phyloP scores from a whole-genome alignment of 768 basidiomycete species.

The Leccinum broughii region DNA sequence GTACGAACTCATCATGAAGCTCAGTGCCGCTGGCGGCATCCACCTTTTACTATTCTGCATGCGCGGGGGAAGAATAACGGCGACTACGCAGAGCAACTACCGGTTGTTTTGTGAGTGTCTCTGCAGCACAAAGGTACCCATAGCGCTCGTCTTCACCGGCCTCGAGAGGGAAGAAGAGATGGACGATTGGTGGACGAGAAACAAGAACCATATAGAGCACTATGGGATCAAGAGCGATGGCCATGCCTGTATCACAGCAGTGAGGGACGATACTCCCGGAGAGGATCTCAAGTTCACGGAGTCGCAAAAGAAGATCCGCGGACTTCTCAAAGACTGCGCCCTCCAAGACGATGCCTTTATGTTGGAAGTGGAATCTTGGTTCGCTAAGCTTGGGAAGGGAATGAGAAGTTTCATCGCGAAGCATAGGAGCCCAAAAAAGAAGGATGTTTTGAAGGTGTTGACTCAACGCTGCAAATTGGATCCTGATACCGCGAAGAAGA shows the following conservation, averaged over 20 bases:
- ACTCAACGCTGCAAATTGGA: constrained; percentile 14
- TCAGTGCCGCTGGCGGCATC: constrained; percentile 36
- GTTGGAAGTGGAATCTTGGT: constrained; percentile 20
- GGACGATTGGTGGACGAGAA: constrained; percentile 39
- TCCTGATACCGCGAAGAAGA: constrained; percentile 22
- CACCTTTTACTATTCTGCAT: constrained; percentile 45
- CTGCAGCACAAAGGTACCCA: constrained; percentile 39
- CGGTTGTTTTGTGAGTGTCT: constrained; percentile 41
- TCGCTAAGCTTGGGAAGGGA: constrained; percentile 12
- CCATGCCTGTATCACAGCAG: constrained; percentile 34
- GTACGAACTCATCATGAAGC: constrained; percentile 33
- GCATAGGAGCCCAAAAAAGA: constrained; percentile 16
- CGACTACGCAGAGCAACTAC: constrained; percentile 40
- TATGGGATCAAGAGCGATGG: constrained; percentile 31
- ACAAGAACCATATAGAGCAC: constrained; percentile 21
- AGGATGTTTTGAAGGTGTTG: constrained; percentile 20
- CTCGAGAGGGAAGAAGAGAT: constrained; percentile 37
- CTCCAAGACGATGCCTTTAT: constrained; percentile 12
- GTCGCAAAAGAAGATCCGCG: constrained; percentile 23
- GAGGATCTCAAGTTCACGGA: constrained; percentile 24
- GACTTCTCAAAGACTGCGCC: constrained; percentile 20
- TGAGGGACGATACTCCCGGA: constrained; percentile 21
- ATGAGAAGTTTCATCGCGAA: constrained; percentile 20
- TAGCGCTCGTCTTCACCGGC: constrained; percentile 41
- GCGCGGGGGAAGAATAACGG: constrained; percentile 39